Evolutionary conservation across 1,284 basidiomycete species (phyloP).

Genomic region (Filobasidium uniguttulatum): DNA sequence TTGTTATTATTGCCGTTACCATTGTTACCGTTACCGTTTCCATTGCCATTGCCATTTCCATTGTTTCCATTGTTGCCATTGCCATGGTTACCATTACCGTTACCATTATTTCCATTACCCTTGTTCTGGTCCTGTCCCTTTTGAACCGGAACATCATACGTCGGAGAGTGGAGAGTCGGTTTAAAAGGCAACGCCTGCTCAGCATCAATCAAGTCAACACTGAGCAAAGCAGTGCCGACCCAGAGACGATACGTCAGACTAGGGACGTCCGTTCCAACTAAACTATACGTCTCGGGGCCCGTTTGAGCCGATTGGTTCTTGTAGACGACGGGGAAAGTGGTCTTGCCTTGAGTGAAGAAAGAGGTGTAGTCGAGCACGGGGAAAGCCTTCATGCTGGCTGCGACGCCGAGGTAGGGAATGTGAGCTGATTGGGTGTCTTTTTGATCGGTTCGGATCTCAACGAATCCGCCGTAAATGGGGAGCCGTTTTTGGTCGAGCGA

Average conservation of each 20-base stretch:
- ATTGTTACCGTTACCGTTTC: too few species aligned
- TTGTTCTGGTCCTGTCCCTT: too few species aligned
- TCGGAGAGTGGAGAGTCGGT: constrained; percentile 18
- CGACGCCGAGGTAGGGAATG: constrained; percentile 28
- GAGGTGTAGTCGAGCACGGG: constrained; percentile 25
- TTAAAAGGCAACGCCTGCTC: constrained; percentile 26
- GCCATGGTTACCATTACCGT: constrained; percentile 6
- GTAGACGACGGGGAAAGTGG: constrained; percentile 23
- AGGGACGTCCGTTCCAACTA: constrained; percentile 38
- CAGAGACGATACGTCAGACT: constrained; percentile 33
- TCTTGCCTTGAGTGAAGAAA: constrained; percentile 21
- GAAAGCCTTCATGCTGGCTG: constrained; percentile 28
- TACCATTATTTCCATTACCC: too few species aligned
- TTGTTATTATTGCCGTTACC: too few species aligned
- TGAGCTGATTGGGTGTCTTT: constrained; percentile 17
- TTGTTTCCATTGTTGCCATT: neutral
- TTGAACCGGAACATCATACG: neutral
- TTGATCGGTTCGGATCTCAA: constrained; percentile 18
- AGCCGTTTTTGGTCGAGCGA: constrained; percentile 23
- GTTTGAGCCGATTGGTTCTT: constrained; percentile 16
- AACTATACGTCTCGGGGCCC: constrained; percentile 42
- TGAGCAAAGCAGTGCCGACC: constrained; percentile 46
- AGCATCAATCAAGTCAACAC: constrained; percentile 40
- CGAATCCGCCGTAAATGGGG: constrained; percentile 30
- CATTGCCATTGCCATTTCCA: neutral